Conservation (phyloP, 805 yeast species). For the Candida michaelii region DNA sequence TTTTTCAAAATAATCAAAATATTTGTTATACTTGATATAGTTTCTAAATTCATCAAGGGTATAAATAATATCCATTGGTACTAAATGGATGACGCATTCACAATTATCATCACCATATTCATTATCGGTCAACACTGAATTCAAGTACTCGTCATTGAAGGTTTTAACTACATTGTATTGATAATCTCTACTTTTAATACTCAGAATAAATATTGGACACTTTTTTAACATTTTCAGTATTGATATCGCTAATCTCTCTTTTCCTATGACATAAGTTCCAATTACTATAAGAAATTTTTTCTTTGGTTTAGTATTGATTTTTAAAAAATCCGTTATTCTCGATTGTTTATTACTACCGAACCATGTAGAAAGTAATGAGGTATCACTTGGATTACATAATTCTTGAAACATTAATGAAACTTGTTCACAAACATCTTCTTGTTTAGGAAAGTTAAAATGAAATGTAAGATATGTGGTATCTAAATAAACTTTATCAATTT, state of each 20-base stretch:
- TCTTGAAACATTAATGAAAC: constrained; percentile 54
- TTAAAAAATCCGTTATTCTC: constrained; percentile 39
- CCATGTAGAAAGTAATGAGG: constrained; percentile 27
- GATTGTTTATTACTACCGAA: constrained; percentile 37
- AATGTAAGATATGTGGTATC: constrained; percentile 91
- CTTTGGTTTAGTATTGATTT: constrained; percentile 14
- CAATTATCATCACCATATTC: constrained; percentile 47
- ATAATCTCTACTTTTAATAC: constrained; percentile 44
- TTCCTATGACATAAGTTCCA: constrained; percentile 92
- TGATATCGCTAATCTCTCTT: constrained; percentile 77
- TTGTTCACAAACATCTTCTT: constrained; percentile 60
- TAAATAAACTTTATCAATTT: constrained; percentile 64
- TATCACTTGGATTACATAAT: constrained; percentile 31
- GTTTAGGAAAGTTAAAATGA: constrained; percentile 72
- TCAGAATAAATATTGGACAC: constrained; percentile 56
- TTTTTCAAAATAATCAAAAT: constrained; percentile 49
- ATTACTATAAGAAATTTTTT: constrained; percentile 58
- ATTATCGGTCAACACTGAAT: constrained; percentile 27
- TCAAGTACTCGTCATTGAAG: constrained; percentile 45
- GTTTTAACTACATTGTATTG: constrained; percentile 42
- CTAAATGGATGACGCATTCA: constrained; percentile 59
- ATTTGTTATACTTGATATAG: constrained; percentile 49
- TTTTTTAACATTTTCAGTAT: constrained; percentile 49
- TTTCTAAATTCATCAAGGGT: constrained; percentile 44
- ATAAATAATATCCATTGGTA: constrained; percentile 60